Evolutionary conservation across 257 asterid genomes (phyloP).

Genomic region (Gentiana macrophylla): DNA sequence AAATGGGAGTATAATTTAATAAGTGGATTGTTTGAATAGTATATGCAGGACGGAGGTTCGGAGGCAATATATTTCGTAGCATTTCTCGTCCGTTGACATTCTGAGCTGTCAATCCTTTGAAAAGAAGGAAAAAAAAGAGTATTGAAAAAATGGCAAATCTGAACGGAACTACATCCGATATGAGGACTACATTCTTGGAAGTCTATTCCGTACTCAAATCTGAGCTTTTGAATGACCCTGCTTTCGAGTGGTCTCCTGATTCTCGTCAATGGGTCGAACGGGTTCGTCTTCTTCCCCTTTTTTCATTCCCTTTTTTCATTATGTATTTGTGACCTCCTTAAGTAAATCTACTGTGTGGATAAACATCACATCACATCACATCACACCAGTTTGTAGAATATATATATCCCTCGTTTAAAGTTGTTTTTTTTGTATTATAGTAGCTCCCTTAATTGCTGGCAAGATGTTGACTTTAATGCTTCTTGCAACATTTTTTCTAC

Average conservation of each 20-base stretch:
- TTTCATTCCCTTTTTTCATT: neutral
- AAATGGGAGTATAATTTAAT: too few relatives aligned
- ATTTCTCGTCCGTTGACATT: too few relatives aligned
- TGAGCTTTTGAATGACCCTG: conserved; percentile 66
- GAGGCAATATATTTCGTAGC: too few relatives aligned
- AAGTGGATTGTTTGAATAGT: too few relatives aligned
- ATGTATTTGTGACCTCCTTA: neutral
- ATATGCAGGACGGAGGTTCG: too few relatives aligned
- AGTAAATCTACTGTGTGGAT: neutral
- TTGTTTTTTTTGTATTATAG: too few relatives aligned
- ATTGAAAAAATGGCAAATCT: conserved; percentile 10
- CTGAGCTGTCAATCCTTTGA: too few relatives aligned
- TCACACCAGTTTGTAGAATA: neutral
- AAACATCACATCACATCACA: conserved; percentile 1
- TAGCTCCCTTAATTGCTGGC: too few relatives aligned
- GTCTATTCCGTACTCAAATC: conserved; percentile 72
- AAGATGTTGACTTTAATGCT: too few relatives aligned
- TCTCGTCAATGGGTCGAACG: conserved; percentile 77
- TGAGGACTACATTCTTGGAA: conserved; percentile 42
- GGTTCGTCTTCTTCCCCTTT: conserved; percentile 24
- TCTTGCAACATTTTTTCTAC: too few relatives aligned
- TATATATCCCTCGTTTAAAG: too few relatives aligned
- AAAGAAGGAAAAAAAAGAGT: too few relatives aligned
- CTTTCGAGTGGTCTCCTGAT: conserved; percentile 65
- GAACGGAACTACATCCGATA: conserved; percentile 24